These are phyloP conservation scores for Globisporangium megalacanthum DNA, from an alignment of 352 stramenopile genomes.

Conservation along the genomic window DNA sequence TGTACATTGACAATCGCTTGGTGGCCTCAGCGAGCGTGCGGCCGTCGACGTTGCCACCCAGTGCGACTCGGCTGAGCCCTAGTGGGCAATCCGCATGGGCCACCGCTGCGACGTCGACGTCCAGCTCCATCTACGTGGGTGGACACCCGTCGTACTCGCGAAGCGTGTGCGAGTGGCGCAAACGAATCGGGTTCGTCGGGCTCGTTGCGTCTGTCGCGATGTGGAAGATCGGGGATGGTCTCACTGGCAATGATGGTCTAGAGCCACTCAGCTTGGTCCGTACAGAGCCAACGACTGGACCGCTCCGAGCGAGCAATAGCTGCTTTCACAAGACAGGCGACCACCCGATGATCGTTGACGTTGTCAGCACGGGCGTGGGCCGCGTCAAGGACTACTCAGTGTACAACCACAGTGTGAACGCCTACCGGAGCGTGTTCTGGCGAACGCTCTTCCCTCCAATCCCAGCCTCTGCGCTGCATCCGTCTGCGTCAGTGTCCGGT, in stretches of 20 bases:
- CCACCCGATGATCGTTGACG: constrained; percentile 7
- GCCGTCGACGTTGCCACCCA: neutral
- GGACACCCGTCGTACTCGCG: constrained; percentile 42
- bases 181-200: constrained; percentile 45
- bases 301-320: neutral
- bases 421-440: constrained; percentile 59
- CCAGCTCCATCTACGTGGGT: constrained; percentile 46
- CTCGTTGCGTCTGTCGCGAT: constrained; percentile 25
- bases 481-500: neutral
- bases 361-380: constrained; percentile 23
- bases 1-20: constrained; percentile 38
- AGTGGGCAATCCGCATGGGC: constrained; percentile 15
- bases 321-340: neutral
- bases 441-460: constrained; percentile 35
- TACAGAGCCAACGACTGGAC: neutral
- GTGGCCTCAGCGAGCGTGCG: constrained; percentile 39
- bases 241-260: no score
- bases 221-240: constrained; percentile 10
- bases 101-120: constrained; percentile 11
- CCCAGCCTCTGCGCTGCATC: neutral
- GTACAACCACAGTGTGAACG: constrained; percentile 25
- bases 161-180: constrained; percentile 44
- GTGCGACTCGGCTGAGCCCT: constrained; percentile 3
- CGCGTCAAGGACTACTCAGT: constrained; percentile 27
- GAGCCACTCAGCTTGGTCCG: neutral